Base-by-base conservation (phyloP, 1,139 yeast species). In the Hanseniaspora sp. region DNA sequence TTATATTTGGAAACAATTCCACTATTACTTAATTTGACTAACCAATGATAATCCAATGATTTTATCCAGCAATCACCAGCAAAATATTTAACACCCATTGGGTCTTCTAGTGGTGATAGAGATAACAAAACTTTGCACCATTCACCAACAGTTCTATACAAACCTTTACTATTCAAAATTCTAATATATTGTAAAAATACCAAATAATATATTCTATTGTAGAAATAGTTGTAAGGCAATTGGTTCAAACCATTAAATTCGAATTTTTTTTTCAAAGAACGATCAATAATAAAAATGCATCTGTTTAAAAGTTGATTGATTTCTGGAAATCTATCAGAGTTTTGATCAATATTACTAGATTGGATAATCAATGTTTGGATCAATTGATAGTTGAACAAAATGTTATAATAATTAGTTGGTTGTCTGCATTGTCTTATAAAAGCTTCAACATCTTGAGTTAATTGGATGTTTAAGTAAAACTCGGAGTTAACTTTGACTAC, bases 51-150 rank as follows among this genome's bases (percentile, higher is more conserved):
- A 58, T 85, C 86, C 44, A 76, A 82, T 51, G 86, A 74, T 69
- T 80, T 72, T 9, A 86, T 71, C 6, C 92, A 83, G 64, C 85
- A 87, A 62, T 77, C 83, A 65, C 87, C 96, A 60, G 87, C 80
- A 66, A 86, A 84, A 62, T 83, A 82, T 59, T 95, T 74, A 6
- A 83, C 88, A 12, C 95, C 95, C 56, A 83, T 70, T 0, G 95
- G 95, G 70, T 87, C 96, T 51, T 83, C 86, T 1, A 80, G 76
- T 1, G 95, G 95, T 40, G 80, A 76, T 46, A 87, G 69, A 1
- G 87, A 77, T 59, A 83, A 70, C 53, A 88, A 70, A 7, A 83
- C 71, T 63, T 85, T 87, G 61, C 85, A 78, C 70, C 82, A 87
- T 44, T 80, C 76, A 54, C 85, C 75, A 0, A 95, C 95, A 0